A percentile compares a stretch with the other conserved stretches of the same genome.
These are phyloP conservation scores for Populus ilicifolia DNA, from an alignment of 345 rosid species.

Conservation along the genomic window DNA sequence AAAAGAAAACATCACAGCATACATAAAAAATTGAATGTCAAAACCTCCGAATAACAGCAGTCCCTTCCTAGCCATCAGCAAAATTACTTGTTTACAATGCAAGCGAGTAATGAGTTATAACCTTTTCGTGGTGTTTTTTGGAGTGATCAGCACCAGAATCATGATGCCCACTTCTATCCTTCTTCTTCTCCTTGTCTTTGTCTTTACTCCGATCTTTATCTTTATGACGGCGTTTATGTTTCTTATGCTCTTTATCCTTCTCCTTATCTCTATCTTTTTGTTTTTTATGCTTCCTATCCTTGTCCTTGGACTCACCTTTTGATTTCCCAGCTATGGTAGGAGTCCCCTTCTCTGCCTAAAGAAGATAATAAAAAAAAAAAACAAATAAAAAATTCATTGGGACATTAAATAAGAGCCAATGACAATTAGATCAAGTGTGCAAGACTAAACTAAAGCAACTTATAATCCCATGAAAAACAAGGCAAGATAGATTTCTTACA, in stretches of 20 bases:
- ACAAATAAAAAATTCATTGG: background rate
- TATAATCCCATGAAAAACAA: background rate
- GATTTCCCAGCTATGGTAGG: slow-evolving; percentile 72
- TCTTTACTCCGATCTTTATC: slow-evolving; percentile 74
- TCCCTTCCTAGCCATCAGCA: background rate
- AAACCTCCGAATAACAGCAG: background rate
- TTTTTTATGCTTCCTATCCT: slow-evolving; percentile 88
- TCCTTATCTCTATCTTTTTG: slow-evolving; percentile 82
- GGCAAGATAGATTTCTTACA: slow-evolving; percentile 17
- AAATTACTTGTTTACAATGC: background rate
- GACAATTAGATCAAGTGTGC: background rate
- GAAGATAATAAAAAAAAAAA: background rate
- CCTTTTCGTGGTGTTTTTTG: slow-evolving; percentile 90
- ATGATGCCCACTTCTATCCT: slow-evolving; percentile 72
- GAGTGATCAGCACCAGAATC: slow-evolving; percentile 75
- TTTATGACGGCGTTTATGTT: slow-evolving; percentile 78
- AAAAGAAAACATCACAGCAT: background rate
- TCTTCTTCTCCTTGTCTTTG: slow-evolving; percentile 75
- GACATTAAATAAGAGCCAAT: background rate
- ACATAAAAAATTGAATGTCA: background rate
- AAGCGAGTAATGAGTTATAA: slow-evolving; percentile 17
- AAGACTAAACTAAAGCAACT: background rate
- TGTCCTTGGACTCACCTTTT: slow-evolving; percentile 69
- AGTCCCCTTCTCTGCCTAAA: slow-evolving; percentile 69
- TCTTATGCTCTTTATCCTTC: slow-evolving; percentile 87